Evolutionary conservation across 176 grass and related monocot species (phyloP).

Genomic region (Puccinellia tenuiflora): DNA sequence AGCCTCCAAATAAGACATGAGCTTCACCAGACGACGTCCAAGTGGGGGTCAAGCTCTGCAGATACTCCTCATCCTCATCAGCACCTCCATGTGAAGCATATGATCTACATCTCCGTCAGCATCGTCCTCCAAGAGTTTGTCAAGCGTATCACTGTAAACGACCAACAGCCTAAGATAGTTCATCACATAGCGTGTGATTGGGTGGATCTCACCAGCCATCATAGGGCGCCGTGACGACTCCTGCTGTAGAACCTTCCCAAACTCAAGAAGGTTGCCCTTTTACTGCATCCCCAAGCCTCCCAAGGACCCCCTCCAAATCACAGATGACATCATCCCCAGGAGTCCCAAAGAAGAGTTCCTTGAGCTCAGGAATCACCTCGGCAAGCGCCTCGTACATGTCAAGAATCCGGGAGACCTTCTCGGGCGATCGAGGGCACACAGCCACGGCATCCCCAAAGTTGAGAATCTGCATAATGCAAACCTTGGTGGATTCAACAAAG

Average conservation of each 20-base stretch:
- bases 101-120: background rate
- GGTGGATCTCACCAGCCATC: slow-evolving; percentile 85
- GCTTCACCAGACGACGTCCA: slow-evolving; percentile 46
- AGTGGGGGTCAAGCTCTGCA: slow-evolving; percentile 68
- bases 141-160: slow-evolving; percentile 70
- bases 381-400: slow-evolving; percentile 92
- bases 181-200: slow-evolving; percentile 93
- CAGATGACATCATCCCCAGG: slow-evolving; percentile 57
- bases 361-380: slow-evolving; percentile 76
- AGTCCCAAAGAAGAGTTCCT: slow-evolving; percentile 55
- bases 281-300: slow-evolving; percentile 75
- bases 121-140: slow-evolving; percentile 51
- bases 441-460: slow-evolving; percentile 88
- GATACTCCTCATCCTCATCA: slow-evolving; percentile 52
- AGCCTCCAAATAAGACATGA: slow-evolving; percentile 87
- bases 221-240: slow-evolving; percentile 72
- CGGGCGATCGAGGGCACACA: slow-evolving; percentile 61
- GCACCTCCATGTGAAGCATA: slow-evolving; percentile 9
- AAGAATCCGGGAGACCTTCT: slow-evolving; percentile 87
- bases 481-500: slow-evolving; percentile 75
- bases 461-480: slow-evolving; percentile 80
- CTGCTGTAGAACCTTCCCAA: slow-evolving; percentile 75
- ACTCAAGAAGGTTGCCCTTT: slow-evolving; percentile 75
- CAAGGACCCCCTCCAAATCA: slow-evolving; percentile 65
- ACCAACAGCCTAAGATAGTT: slow-evolving; percentile 83